A percentile compares a stretch with the other conserved stretches of the same genome.
Conservation (phyloP, 2,329 filamentous ascomycete species). For the Herpotrichia juniperi region DNA sequence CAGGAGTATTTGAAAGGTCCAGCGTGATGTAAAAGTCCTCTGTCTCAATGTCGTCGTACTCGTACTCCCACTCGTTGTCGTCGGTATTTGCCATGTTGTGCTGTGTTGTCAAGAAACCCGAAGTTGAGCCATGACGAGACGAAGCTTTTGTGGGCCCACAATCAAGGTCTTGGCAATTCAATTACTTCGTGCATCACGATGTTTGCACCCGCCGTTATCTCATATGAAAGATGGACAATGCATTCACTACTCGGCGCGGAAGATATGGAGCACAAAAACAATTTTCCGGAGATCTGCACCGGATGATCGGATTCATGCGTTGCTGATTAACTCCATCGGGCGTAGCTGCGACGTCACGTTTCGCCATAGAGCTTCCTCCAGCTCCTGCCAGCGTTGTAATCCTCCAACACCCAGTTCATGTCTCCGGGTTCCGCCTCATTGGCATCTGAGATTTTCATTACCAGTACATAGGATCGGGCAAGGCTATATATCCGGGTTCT, state of each 20-base stretch:
- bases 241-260: neutral
- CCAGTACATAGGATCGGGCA: neutral
- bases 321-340: conserved; percentile 5
- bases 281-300: neutral
- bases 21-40: conserved; percentile 67
- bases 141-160: neutral
- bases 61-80: conserved; percentile 65
- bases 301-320: neutral
- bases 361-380: conserved; percentile 1
- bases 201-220: neutral
- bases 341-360: conserved; percentile 10
- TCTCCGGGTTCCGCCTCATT: neutral
- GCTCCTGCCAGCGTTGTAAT: neutral
- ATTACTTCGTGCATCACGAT: neutral
- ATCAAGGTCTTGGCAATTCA: neutral
- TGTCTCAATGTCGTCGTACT: conserved; percentile 60
- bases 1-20: conserved; percentile 57
- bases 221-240: neutral
- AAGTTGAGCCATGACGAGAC: neutral
- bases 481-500: neutral
- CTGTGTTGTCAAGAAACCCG: neutral
- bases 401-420: neutral
- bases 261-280: neutral
- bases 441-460: neutral
- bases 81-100: conserved; percentile 31